Evolutionary conservation across 495 filamentous ascomycete genomes (phyloP), one percentile per base, ranked within the genome.

Genomic region (Penicillium paradoxum): DNA sequence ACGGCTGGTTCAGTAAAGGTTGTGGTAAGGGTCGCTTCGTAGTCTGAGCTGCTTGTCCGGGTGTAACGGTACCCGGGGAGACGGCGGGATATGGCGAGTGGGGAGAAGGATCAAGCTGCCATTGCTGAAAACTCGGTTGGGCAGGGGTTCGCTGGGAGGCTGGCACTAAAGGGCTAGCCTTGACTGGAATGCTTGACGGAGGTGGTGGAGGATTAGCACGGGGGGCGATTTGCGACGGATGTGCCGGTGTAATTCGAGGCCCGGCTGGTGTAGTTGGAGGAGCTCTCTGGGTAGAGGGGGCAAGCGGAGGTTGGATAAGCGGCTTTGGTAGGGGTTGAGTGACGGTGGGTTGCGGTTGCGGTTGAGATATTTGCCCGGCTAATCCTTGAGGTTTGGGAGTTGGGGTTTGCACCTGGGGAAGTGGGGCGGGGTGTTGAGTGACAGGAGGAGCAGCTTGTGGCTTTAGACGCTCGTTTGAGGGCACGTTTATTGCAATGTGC

Each of bases 81-180:
- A 59, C 45, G 43, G 59, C 11, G 65, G 68, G 45, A 67, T 67
- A 71, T 33, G 72, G 67, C n/a, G 69, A 68, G 18, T 71, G 65
- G n/a, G 69, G 64, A 45, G 61, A 52, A 38, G 67, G 60, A 41
- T 73, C 67, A 10, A 74, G 60, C 18, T 71, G 63, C 68, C 70
- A 73, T 48, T 76, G 75, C 50, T 73, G 69, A 56, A 75, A 72
- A 45, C 59, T 74, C 19, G 67, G 55, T 44, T 73, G 67, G 10
- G 58, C 60, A 4, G 63, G 63, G 47, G 55, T 63, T 38, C 57
- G 58, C 39, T 61, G 62, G 36, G 54, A 54, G 6, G 53, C 56
- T 6, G 55, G 43, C 13, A 56, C 30, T 48, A 40, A 38, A 55
- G 18, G 25, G 36, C 37, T 42, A 32, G 59, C 36, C 46, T 68